Conservation (phyloP, 1,284 basidiomycete genomes). For the Bondarzewia mesenterica region DNA sequence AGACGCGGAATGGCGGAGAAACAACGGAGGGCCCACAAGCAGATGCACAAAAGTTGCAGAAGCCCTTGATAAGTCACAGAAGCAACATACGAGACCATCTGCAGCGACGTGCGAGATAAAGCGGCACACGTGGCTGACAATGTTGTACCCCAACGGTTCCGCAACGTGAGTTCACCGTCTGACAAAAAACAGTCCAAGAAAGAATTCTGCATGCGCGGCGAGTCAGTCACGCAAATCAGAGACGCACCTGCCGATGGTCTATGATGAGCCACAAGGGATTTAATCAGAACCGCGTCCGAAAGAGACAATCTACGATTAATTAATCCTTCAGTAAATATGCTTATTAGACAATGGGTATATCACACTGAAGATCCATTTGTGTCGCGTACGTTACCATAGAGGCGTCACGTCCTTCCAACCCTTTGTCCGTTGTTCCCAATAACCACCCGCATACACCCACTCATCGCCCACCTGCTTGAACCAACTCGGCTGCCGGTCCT, state of each 20-base stretch:
- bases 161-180: no score
- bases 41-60: background rate
- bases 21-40: background rate
- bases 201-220: no score
- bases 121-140: no score
- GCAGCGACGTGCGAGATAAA: no score
- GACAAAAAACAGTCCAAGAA: no score
- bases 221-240: no score
- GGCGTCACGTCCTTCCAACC: constrained; percentile 54
- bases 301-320: background rate
- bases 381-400: constrained; percentile 48
- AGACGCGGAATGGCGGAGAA: constrained; percentile 6
- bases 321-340: background rate
- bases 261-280: background rate
- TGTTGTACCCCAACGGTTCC: no score
- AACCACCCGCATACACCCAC: constrained; percentile 73
- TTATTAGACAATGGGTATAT: background rate
- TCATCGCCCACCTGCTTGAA: constrained; percentile 65
- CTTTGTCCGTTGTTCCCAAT: constrained; percentile 67
- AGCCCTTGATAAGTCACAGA: background rate
- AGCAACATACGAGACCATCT: no score
- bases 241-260: no score
- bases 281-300: background rate
- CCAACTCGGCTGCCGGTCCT: constrained; percentile 58
- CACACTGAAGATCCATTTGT: background rate